Conservation (phyloP, 768 basidiomycete genomes). For the Hysterangium stoloniferum region DNA sequence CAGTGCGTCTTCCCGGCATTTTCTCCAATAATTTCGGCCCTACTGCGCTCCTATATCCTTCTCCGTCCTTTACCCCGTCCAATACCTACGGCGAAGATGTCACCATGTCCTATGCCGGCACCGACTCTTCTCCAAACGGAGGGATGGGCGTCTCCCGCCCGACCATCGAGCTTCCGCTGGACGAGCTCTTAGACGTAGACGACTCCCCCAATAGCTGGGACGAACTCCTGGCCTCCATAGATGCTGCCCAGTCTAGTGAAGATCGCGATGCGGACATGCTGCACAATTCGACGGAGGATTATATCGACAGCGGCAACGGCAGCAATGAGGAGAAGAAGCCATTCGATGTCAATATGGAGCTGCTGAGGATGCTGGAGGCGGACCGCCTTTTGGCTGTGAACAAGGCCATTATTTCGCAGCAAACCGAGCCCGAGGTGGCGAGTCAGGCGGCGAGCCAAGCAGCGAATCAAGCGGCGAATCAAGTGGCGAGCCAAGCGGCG, state of each 20-base stretch:
- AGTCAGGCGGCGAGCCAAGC: not conserved
- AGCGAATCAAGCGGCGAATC: not conserved
- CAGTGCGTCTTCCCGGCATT: conserved; percentile 63
- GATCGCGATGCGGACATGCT: not conserved
- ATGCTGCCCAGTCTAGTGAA: conserved; percentile 6
- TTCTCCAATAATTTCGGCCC: conserved; percentile 75
- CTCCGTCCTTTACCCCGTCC: conserved; percentile 57
- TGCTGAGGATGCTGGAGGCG: conserved; percentile 3
- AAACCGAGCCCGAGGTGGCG: not conserved
- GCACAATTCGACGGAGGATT: not conserved
- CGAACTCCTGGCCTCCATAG: conserved; percentile 4
- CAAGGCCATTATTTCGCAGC: not conserved
- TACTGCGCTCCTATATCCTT: conserved; percentile 59
- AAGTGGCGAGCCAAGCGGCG: not conserved
- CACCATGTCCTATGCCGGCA: conserved; percentile 22
- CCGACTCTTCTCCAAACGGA: conserved; percentile 34
- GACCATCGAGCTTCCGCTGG: conserved; percentile 81
- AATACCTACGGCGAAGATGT: conserved; percentile 78
- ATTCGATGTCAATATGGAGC: conserved; percentile 8
- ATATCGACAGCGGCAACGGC: not conserved
- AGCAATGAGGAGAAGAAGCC: conserved; percentile 1
- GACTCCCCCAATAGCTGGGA: conserved; percentile 22
- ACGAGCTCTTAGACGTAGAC: conserved; percentile 56
- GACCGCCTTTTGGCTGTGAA: not conserved
- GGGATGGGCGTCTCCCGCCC: conserved; percentile 62